phyloP scores from a whole-genome alignment of 257 asterid genomes.

The Verbascum thapsus region DNA sequence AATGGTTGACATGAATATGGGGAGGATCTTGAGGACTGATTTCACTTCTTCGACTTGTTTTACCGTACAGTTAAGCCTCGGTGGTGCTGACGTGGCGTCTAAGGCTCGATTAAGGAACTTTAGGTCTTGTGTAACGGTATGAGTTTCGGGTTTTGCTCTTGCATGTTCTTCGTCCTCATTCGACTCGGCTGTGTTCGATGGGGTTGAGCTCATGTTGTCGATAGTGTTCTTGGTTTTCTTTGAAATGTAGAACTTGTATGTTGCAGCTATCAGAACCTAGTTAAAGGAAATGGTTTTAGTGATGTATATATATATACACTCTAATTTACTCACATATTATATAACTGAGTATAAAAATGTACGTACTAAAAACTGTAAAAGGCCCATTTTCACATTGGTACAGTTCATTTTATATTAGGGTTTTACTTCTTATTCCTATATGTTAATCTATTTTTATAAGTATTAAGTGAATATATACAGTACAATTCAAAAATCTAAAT shows the following conservation, averaged over 20 bases:
- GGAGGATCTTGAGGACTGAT: slow-evolving; percentile 59
- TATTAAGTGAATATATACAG: no score
- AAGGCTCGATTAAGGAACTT: slow-evolving; percentile 49
- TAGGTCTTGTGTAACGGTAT: slow-evolving; percentile 34
- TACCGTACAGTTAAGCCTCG: slow-evolving; percentile 49
- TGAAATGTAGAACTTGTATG: slow-evolving; percentile 34
- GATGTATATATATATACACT: no score
- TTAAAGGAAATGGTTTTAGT: no score
- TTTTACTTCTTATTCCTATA: no score
- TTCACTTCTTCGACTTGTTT: slow-evolving; percentile 71
- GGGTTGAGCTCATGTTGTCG: slow-evolving; percentile 35
- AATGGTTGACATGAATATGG: slow-evolving; percentile 71
- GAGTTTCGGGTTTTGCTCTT: slow-evolving; percentile 28
- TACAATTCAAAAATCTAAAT: no score
- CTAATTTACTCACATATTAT: no score
- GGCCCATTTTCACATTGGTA: no score
- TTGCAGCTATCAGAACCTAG: slow-evolving; percentile 73
- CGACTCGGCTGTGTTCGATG: slow-evolving; percentile 37
- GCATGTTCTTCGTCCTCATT: slow-evolving; percentile 33
- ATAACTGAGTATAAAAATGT: no score
- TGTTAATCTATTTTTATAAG: no score
- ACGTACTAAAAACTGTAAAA: no score
- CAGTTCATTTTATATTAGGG: no score
- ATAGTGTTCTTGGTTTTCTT: slow-evolving; percentile 38
- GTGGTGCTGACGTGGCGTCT: slow-evolving; percentile 37